Percentiles rank a stretch among this genome's conserved stretches.
phyloP scores from a whole-genome alignment of 2,329 filamentous ascomycete genomes.

The Hawksworthiomyces lignivorus region DNA sequence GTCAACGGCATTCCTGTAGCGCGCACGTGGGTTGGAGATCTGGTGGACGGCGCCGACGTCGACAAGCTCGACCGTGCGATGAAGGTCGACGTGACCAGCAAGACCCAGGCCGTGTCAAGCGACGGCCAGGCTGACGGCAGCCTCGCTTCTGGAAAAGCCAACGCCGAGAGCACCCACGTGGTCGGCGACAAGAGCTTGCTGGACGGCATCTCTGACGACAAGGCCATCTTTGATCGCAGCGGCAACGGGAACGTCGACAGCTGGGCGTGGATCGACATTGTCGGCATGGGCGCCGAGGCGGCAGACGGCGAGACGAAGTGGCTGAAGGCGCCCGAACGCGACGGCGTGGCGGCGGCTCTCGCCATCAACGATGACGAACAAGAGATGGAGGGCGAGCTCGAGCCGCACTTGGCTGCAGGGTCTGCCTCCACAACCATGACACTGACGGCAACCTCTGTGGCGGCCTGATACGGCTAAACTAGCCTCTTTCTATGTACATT shows the following conservation, averaged over 20 bases:
- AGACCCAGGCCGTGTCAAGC: slow-evolving; percentile 1
- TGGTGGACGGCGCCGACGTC: slow-evolving; percentile 37
- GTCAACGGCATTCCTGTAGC: slow-evolving; percentile 40
- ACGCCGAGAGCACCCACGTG: slow-evolving; percentile 3
- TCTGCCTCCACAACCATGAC: background rate
- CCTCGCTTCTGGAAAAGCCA: background rate
- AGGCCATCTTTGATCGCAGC: slow-evolving; percentile 41
- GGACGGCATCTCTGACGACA: slow-evolving; percentile 39
- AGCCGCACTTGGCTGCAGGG: slow-evolving; percentile 18
- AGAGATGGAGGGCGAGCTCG: slow-evolving; percentile 29
- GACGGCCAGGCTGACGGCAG: background rate
- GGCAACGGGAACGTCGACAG: slow-evolving; percentile 29
- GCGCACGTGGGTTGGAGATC: slow-evolving; percentile 40
- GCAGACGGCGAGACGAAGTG: slow-evolving; percentile 11
- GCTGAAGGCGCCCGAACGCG: slow-evolving; percentile 9
- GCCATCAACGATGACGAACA: slow-evolving; percentile 20
- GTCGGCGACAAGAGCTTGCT: slow-evolving; percentile 14
- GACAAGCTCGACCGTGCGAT: slow-evolving; percentile 25
- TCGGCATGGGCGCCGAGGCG: slow-evolving; percentile 36
- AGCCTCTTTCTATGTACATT: too few species aligned
- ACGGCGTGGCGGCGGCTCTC: slow-evolving; percentile 13
- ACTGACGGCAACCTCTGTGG: too few species aligned
- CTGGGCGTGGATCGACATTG: slow-evolving; percentile 47
- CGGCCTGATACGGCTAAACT: too few species aligned
- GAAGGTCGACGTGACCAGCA: slow-evolving; percentile 5